Evolutionary conservation across 2,329 filamentous ascomycete genomes (phyloP).

Genomic region (Cladophialophora immunda): DNA sequence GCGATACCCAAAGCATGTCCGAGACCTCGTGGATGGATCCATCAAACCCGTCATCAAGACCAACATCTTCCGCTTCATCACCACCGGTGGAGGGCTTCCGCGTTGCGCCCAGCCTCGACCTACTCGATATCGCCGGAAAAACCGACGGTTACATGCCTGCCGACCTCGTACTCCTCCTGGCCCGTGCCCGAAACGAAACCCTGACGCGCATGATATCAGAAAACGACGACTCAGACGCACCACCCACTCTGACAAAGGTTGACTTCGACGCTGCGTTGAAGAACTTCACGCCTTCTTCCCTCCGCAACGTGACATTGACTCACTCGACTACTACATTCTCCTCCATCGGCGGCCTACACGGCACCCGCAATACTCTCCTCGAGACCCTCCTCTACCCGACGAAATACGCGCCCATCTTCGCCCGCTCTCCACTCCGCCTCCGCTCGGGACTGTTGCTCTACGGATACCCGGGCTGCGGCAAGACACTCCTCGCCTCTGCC

Average conservation of each 20-base stretch:
- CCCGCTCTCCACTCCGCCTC: constrained; percentile 91
- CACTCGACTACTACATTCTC: constrained; percentile 92
- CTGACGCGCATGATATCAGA: constrained; percentile 76
- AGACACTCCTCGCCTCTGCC: constrained; percentile 92
- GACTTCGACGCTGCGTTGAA: constrained; percentile 88
- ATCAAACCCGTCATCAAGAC: constrained; percentile 64
- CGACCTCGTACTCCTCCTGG: constrained; percentile 84
- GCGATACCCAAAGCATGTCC: constrained; percentile 45
- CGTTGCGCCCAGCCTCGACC: constrained; percentile 80
- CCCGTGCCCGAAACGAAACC: constrained; percentile 88
- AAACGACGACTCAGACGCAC: constrained; percentile 51
- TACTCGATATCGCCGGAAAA: constrained; percentile 89
- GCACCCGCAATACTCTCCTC: constrained; percentile 88
- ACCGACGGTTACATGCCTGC: constrained; percentile 99
- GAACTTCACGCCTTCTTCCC: constrained; percentile 92
- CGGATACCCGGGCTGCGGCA: constrained; percentile 94
- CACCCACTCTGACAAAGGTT: constrained; percentile 70
- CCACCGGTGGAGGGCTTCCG: constrained; percentile 68
- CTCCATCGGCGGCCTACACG: constrained; percentile 85
- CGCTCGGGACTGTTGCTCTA: constrained; percentile 93
- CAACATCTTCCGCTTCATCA: constrained; percentile 52
- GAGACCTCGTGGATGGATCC: constrained; percentile 81
- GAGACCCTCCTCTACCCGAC: constrained; percentile 97
- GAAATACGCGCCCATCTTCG: constrained; percentile 97
- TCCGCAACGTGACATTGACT: constrained; percentile 93